These are phyloP conservation scores for Phlyctochytrium planicorne DNA, from an alignment of 192 early-diverging fungal species.

Conservation along the genomic window DNA sequence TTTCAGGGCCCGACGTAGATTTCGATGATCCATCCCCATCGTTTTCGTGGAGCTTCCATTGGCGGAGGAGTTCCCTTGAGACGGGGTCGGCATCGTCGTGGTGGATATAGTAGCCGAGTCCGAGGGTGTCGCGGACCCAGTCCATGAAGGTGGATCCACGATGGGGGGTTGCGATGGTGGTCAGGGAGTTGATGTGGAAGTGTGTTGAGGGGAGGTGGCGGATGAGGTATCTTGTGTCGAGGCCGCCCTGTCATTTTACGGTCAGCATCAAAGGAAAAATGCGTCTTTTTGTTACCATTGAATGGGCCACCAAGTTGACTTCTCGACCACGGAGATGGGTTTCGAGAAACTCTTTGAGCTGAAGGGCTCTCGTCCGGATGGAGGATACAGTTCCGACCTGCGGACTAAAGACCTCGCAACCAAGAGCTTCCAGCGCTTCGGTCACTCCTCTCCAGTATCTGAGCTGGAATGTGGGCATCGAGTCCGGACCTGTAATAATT, in stretches of 20 bases:
- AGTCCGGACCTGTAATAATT: conserved; percentile 71
- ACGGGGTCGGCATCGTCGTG: conserved; percentile 41
- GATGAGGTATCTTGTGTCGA: conserved; percentile 91
- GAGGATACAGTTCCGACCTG: conserved; percentile 75
- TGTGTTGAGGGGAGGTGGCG: conserved; percentile 68
- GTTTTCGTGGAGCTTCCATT: conserved; percentile 3
- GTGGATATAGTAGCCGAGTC: conserved; percentile 60
- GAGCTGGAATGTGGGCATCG: conserved; percentile 76
- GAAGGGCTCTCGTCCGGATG: conserved; percentile 67
- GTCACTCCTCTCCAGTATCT: conserved; percentile 87
- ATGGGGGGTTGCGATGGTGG: conserved; percentile 93
- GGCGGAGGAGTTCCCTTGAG: conserved; percentile 8
- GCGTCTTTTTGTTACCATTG: conserved; percentile 63
- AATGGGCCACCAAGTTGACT: conserved; percentile 90
- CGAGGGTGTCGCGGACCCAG: conserved; percentile 84
- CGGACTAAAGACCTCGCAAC: conserved; percentile 78
- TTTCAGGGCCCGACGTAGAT: too few relatives aligned
- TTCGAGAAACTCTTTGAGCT: conserved; percentile 69
- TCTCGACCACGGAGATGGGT: conserved; percentile 48
- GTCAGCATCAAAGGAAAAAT: neutral
- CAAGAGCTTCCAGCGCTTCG: conserved; percentile 72
- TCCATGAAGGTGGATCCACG: conserved; percentile 93
- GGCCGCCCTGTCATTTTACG: conserved; percentile 65
- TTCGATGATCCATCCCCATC: neutral
- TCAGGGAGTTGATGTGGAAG: conserved; percentile 75